These are phyloP conservation scores for Pueraria montana DNA, from an alignment of 306 rosid genomes.

Conservation along the genomic window DNA sequence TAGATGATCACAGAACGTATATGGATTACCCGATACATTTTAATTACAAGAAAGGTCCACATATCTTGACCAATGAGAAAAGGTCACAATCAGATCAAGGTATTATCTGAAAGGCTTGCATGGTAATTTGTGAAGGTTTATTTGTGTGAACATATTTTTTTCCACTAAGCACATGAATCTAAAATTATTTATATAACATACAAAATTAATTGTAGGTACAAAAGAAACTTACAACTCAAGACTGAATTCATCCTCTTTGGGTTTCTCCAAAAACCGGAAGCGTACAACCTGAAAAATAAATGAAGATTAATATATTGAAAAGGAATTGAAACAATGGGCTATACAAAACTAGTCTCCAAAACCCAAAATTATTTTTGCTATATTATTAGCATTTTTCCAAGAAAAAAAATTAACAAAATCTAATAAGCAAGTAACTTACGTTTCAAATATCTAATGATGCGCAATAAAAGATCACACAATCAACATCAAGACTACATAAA, in stretches of 20 bases:
- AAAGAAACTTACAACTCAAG: constrained; percentile 26
- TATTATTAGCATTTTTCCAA: neutral
- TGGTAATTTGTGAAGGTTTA: neutral
- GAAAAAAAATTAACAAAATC: neutral
- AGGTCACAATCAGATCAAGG: neutral
- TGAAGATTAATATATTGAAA: neutral
- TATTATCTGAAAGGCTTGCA: neutral
- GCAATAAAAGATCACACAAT: neutral
- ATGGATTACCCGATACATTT: neutral
- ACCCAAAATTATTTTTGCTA: neutral
- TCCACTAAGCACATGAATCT: neutral
- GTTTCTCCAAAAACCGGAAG: neutral
- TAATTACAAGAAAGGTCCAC: neutral
- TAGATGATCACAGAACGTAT: neutral
- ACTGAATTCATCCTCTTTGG: constrained; percentile 15
- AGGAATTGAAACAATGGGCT: neutral
- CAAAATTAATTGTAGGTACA: neutral
- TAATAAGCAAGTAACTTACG: neutral
- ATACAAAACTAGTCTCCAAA: neutral
- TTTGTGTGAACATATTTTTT: neutral
- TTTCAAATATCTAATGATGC: too few relatives aligned
- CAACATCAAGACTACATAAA: neutral
- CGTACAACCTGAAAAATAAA: neutral
- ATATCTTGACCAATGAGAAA: neutral
- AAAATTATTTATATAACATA: neutral